Conservation (phyloP, 169 alveolate species). For the Pseudocohnilembus persalinus region DNA sequence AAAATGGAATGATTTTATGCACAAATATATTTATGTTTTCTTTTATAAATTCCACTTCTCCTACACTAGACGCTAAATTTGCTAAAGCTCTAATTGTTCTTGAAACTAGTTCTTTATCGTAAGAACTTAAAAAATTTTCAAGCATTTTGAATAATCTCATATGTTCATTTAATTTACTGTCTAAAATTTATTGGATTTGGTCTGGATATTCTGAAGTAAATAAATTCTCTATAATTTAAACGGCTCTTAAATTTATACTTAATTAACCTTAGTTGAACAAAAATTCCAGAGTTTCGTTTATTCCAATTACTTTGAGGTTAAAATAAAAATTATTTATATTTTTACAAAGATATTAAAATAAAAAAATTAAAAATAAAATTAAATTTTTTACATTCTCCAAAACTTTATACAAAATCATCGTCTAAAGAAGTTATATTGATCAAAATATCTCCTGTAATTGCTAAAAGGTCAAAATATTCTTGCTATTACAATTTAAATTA, state of each 20-base stretch:
- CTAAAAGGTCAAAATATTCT: not conserved
- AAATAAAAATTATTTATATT: no score
- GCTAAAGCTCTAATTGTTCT: not conserved
- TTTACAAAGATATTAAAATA: no score
- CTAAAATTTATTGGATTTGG: not conserved
- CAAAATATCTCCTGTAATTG: not conserved
- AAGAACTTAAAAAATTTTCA: not conserved
- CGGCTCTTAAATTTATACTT: not conserved
- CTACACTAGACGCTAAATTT: not conserved
- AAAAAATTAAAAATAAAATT: no score
- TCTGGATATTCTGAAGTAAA: not conserved
- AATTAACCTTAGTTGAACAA: not conserved
- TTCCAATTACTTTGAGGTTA: no score
- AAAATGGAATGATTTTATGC: no score
- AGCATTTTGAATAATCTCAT: not conserved
- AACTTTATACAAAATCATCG: not conserved
- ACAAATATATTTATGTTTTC: not conserved
- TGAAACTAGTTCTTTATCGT: not conserved
- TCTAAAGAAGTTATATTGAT: not conserved
- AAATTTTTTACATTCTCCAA: not conserved
- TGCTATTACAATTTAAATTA: not conserved
- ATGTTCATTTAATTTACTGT: not conserved
- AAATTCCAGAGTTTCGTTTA: not conserved
- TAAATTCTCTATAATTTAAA: not conserved
- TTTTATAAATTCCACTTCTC: not conserved